Evolutionary conservation across 306 rosid species (phyloP), one percentile per base, ranked within the genome.

Genomic region (Acacia acuminata): DNA sequence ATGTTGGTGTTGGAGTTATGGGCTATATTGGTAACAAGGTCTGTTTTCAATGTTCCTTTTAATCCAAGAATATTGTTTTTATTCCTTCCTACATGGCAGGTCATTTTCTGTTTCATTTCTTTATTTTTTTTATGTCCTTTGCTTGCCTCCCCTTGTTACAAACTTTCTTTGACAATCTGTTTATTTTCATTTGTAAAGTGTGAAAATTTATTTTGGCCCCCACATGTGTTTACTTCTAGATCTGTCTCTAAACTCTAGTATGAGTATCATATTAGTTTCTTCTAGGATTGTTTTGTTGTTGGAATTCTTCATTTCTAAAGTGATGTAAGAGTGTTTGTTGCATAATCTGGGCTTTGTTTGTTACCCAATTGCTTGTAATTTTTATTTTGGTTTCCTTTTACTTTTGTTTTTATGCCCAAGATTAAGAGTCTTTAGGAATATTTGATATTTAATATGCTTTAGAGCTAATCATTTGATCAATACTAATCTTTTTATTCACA

Each of bases 11-110:
- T 87, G 99, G 99, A 71, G 88, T 89, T 60, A 96, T 96, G 99
- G 98, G 98, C 73, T 96, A 94, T 78, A 96, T 96, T 80, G 99
- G 99, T 45, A 96, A 96, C 92, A 96, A 96, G 97, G 99, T 94
- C 30, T 90, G 98, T 69, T 91, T 14, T 22, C 32, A 14, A 78
- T 53, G 32, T 60, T 85, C 63, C 85, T 66, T 61, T 84, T 78
- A 83, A 69, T 56, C 58, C 44, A 44, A 79, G 50, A 27, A 70
- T 69, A 56, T 22, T 58, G 34, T 24, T 24, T 60, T n/a, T 22
- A 60, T 60, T n/a, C 32, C 66, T 22, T 60, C 1, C 16, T 58
- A 58, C 10, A 10, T 60, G 34, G 15, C 4, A 60, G 15, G 24
- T 60, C 51, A 58, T 58, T 30, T 47, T 12, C 17, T 72, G 69